Conservation (phyloP, 768 basidiomycete species). For the Boletus rex-veris region DNA sequence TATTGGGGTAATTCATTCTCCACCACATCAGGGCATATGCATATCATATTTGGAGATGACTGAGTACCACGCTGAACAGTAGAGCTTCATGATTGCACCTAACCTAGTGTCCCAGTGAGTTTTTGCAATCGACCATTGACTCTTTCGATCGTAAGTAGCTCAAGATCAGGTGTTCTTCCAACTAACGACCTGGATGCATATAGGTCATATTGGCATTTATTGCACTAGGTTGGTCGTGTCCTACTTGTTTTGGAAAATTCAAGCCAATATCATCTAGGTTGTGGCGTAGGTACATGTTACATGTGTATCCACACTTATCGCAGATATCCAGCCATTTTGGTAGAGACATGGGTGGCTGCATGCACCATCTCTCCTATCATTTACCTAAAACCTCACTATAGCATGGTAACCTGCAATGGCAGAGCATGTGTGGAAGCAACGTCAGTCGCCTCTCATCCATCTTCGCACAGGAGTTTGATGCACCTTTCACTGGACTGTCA, state of each 20-base stretch:
- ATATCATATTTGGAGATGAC: constrained; percentile 37
- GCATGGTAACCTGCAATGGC: constrained; percentile 32
- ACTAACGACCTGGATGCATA: not conserved
- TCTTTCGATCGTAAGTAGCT: constrained; percentile 29
- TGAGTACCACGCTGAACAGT: constrained; percentile 15
- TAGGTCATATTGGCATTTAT: constrained; percentile 29
- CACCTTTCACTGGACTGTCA: not conserved
- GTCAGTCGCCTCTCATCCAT: constrained; percentile 15
- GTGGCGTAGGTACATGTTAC: constrained; percentile 26
- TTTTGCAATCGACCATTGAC: constrained; percentile 30
- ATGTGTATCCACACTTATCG: not conserved
- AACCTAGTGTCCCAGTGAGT: constrained; percentile 24
- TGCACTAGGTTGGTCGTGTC: constrained; percentile 22
- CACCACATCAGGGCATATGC: constrained; percentile 31
- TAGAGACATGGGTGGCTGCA: constrained; percentile 25
- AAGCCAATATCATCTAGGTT: constrained; percentile 15
- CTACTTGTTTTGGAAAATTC: not conserved
- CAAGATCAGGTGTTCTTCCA: not conserved
- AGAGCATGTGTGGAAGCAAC: constrained; percentile 31
- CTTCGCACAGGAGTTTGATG: not conserved
- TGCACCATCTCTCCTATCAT: not conserved
- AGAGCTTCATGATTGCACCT: not conserved
- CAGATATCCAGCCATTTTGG: constrained; percentile 26
- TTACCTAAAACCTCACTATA: constrained; percentile 1
- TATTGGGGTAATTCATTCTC: not conserved